These are phyloP conservation scores for Aspergillus diversus DNA, from an alignment of 495 filamentous ascomycete genomes.

Conservation along the genomic window DNA sequence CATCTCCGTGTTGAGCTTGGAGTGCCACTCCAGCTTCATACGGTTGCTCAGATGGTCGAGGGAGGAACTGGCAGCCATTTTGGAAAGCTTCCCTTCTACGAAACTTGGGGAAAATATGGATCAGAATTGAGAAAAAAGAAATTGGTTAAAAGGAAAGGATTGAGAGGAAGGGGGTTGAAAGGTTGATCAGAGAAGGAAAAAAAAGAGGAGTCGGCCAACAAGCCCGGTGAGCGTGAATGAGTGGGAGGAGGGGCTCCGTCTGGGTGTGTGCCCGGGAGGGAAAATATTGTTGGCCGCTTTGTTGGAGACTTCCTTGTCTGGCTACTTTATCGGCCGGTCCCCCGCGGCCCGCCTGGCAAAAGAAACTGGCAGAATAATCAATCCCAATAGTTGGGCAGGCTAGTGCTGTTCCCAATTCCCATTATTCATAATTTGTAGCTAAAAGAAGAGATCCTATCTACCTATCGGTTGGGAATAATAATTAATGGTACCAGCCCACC, in stretches of 20 bases:
- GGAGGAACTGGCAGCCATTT: constrained; percentile 57
- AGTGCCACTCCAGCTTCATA: constrained; percentile 91
- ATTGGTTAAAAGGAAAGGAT: constrained; percentile 19
- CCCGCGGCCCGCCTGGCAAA: constrained; percentile 18
- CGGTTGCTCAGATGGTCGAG: constrained; percentile 80
- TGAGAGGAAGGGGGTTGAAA: constrained; percentile 25
- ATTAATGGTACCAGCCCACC: background rate
- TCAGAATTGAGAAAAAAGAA: constrained; percentile 17
- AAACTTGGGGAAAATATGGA: constrained; percentile 22
- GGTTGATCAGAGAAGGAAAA: constrained; percentile 28
- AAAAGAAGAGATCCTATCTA: background rate
- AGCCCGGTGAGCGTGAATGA: constrained; percentile 29
- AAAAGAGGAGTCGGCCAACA: constrained; percentile 23
- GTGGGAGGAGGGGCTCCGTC: constrained; percentile 19
- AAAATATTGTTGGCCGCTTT: constrained; percentile 47
- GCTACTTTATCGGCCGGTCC: constrained; percentile 24
- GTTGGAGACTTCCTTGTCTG: constrained; percentile 4
- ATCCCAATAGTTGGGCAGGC: too few relatives aligned
- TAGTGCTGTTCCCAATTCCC: background rate
- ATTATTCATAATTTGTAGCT: constrained; percentile 1
- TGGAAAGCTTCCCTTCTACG: constrained; percentile 31
- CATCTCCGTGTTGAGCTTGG: constrained; percentile 78
- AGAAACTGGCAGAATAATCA: constrained; percentile 10
- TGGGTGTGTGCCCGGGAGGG: constrained; percentile 34
- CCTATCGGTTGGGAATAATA: background rate